A percentile compares a stretch with the other conserved stretches of the same genome.
phyloP scores from a whole-genome alignment of 2,329 filamentous ascomycete species.

The Apiospora rasikravindrae region DNA sequence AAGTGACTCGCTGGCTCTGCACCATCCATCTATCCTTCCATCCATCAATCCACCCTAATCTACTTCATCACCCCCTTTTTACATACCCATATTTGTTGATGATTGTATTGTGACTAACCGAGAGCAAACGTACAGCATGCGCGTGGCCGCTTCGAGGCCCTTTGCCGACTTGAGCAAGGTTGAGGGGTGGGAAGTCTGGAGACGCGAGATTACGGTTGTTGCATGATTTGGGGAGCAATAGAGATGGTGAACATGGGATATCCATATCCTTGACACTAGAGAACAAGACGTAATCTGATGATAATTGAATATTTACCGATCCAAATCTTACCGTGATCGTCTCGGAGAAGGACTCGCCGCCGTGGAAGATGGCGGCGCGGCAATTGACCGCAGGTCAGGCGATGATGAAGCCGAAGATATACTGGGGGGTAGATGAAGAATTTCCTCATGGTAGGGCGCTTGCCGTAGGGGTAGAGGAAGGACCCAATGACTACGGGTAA shows the following conservation, averaged over 20 bases:
- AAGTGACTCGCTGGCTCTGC: neutral
- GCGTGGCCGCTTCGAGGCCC: neutral
- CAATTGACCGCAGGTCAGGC: constrained; percentile 33
- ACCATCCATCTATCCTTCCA: too few relatives aligned
- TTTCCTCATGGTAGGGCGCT: constrained; percentile 28
- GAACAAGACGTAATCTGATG: too few relatives aligned
- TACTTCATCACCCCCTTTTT: too few relatives aligned
- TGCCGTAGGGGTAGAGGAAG: constrained; percentile 32
- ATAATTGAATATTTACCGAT: too few relatives aligned
- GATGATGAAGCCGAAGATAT: constrained; percentile 32
- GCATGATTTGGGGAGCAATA: too few relatives aligned
- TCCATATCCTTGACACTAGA: too few relatives aligned
- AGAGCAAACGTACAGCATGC: neutral
- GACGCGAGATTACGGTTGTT: neutral
- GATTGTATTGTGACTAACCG: neutral
- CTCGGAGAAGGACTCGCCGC: constrained; percentile 27
- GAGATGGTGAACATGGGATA: too few relatives aligned
- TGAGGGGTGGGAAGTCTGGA: neutral
- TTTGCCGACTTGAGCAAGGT: constrained; percentile 1
- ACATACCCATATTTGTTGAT: too few relatives aligned
- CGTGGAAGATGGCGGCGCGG: constrained; percentile 29
- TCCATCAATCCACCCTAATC: too few relatives aligned
- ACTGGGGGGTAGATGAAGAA: constrained; percentile 32
- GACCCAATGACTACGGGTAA: constrained; percentile 28
- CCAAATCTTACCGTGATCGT: constrained; percentile 23